phyloP scores from a whole-genome alignment of 345 rosid species.

The Microthlaspi erraticum region DNA sequence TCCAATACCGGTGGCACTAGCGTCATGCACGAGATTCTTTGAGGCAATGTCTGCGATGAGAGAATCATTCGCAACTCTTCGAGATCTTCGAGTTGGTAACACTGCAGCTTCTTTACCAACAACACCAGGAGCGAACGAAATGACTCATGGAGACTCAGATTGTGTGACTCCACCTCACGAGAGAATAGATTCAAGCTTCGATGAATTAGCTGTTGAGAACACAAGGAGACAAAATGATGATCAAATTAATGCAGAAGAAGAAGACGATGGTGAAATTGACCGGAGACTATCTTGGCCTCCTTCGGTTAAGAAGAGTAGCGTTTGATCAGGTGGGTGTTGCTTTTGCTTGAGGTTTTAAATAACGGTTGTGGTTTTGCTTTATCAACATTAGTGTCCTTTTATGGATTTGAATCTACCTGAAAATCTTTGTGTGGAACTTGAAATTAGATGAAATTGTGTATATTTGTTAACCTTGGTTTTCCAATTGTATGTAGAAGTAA shows the following conservation, averaged over 20 bases:
- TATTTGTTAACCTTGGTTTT: constrained; percentile 24
- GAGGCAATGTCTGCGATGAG: constrained; percentile 99
- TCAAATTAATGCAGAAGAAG: constrained; percentile 45
- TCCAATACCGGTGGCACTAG: constrained; percentile 97
- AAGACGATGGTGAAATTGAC: constrained; percentile 51
- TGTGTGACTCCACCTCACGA: constrained; percentile 77
- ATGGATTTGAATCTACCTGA: constrained; percentile 10
- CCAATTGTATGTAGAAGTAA: constrained; percentile 9
- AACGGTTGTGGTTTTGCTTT: constrained; percentile 22
- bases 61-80: constrained; percentile 94
- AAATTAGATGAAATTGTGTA: neutral
- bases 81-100: constrained; percentile 78
- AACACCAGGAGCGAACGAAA: constrained; percentile 61
- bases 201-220: constrained; percentile 61
- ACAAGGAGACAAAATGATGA: constrained; percentile 50
- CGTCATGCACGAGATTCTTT: constrained; percentile 95
- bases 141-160: constrained; percentile 53
- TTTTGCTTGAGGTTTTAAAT: constrained; percentile 19
- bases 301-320: constrained; percentile 50
- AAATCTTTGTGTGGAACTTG: constrained; percentile 12
- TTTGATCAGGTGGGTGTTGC: constrained; percentile 2
- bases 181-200: constrained; percentile 68
- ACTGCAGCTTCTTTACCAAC: constrained; percentile 60
- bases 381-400: constrained; percentile 14
- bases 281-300: constrained; percentile 96